phyloP scores from a whole-genome alignment of 2,329 filamentous ascomycete species.

The Pestalotiopsis sp. region DNA sequence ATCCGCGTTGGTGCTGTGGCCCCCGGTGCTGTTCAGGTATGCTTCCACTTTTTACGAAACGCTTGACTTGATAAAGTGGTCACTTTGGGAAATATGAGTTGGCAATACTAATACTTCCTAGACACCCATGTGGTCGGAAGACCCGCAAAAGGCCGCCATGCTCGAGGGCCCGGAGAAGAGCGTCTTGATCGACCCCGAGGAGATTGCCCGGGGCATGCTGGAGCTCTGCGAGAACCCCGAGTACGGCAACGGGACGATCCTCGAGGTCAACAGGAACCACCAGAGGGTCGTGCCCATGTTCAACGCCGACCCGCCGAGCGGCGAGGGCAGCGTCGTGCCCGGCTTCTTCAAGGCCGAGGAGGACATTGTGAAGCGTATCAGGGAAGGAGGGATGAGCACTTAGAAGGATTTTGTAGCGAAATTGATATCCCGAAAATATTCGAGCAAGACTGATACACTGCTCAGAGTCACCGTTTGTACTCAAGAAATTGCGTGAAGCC shows the following conservation, averaged over 20 bases:
- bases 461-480: too few relatives aligned
- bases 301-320: conserved; percentile 26
- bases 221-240: conserved; percentile 15
- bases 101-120: neutral
- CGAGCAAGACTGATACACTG: too few relatives aligned
- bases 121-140: conserved; percentile 10
- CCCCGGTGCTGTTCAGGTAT: neutral
- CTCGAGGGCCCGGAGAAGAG: neutral
- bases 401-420: neutral
- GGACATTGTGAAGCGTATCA: conserved; percentile 16
- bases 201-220: conserved; percentile 7
- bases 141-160: conserved; percentile 9
- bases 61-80: too few relatives aligned
- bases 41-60: too few relatives aligned
- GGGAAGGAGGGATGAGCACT: conserved; percentile 1
- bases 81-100: too few relatives aligned
- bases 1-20: conserved; percentile 2
- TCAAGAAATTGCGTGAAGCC: too few relatives aligned
- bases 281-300: conserved; percentile 32
- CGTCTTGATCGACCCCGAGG: neutral
- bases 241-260: conserved; percentile 34
- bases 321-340: conserved; percentile 23
- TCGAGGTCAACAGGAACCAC: conserved; percentile 28
- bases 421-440: too few relatives aligned
- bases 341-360: conserved; percentile 25